Base-by-base conservation (phyloP, 83 land plant species). In the Diphasiastrum complanatum region DNA sequence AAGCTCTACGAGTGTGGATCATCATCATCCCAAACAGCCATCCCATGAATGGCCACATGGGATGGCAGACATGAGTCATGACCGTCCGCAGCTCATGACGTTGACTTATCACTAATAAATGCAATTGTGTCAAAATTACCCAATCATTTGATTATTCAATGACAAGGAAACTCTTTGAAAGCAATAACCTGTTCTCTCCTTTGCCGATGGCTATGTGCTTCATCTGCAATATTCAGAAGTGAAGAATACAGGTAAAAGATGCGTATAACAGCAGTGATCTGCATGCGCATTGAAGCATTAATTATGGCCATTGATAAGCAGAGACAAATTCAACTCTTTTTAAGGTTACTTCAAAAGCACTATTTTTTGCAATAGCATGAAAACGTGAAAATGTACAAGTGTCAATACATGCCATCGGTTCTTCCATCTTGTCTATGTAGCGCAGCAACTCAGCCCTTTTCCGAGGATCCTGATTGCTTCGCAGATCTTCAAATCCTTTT, bases 381-480 rank as follows among this genome's bases (percentile, higher is more conserved):
- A 8, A 6, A 22, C 6, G 22, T 55, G 59, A 6, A 55, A 30
- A 27, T 26, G 14, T 5, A 31, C 10, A 25, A 31, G 35, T 38
- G 43, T 5, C 8, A 23, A 12, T 19, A 31, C 43, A 24, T 38
- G 45, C 70, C 70, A 29, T 30, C 18, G 51, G 49, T 46, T 67
- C 35, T 2, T 58, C 70, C 70, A 67, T 67, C 24, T 67, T 67
- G 50, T 67, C 70, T 20, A 67, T 67, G 50, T 67, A 67, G 38
- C 70, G 61, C 25, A 67, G 52, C 51, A 67, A 36, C 20, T 67
- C 70, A 59, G 70, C 70, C 33, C 70, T 40, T 63, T 67, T 67
- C 33, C 70, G 70, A 16, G 70, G 70, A 43, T 67, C 52, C 35
- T 67, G 63, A 51, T 67, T 45, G 24, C 16, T 33, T 25, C 51